Percentiles rank a stretch among this genome's conserved stretches.
phyloP scores from a whole-genome alignment of 2,329 filamentous ascomycete genomes.

The Alternaria postmessia region DNA sequence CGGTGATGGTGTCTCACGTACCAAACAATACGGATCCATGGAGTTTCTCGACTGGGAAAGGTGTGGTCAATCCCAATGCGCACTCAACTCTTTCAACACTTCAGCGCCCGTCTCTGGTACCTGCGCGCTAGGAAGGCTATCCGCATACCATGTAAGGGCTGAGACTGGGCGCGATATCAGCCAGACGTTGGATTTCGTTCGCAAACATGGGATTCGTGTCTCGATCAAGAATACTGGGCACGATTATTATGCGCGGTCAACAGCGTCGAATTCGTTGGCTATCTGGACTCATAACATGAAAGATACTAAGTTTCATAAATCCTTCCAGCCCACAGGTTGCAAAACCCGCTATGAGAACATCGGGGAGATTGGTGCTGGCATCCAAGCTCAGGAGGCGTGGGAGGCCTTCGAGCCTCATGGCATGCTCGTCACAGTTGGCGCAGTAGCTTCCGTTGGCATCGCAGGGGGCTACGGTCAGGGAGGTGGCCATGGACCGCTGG shows the following conservation, averaged over 20 bases:
- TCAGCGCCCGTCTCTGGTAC: slow-evolving; percentile 34
- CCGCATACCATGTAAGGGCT: slow-evolving; percentile 45
- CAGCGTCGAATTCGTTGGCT: slow-evolving; percentile 43
- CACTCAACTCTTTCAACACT: slow-evolving; percentile 37
- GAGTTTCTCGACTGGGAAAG: slow-evolving; percentile 49
- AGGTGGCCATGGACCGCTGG: slow-evolving; percentile 64
- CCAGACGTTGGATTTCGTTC: slow-evolving; percentile 40
- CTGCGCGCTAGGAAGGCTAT: slow-evolving; percentile 46
- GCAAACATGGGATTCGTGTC: slow-evolving; percentile 42
- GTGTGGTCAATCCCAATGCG: slow-evolving; percentile 42
- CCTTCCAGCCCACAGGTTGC: slow-evolving; percentile 37
- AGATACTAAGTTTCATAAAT: slow-evolving; percentile 35
- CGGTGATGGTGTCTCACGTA: slow-evolving; percentile 35
- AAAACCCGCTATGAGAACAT: slow-evolving; percentile 41
- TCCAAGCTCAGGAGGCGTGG: slow-evolving; percentile 49
- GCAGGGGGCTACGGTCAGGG: slow-evolving; percentile 55
- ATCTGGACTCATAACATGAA: slow-evolving; percentile 51
- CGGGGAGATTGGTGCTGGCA: slow-evolving; percentile 45
- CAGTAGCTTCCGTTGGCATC: slow-evolving; percentile 59
- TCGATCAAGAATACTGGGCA: slow-evolving; percentile 51
- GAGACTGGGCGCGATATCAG: slow-evolving; percentile 36
- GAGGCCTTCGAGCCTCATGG: slow-evolving; percentile 43
- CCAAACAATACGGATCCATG: slow-evolving; percentile 44
- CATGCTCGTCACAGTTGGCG: slow-evolving; percentile 48
- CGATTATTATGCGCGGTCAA: slow-evolving; percentile 48